Evolutionary conservation across 106 monocot genomes (phyloP).

Genomic region (Acorus gramineus): DNA sequence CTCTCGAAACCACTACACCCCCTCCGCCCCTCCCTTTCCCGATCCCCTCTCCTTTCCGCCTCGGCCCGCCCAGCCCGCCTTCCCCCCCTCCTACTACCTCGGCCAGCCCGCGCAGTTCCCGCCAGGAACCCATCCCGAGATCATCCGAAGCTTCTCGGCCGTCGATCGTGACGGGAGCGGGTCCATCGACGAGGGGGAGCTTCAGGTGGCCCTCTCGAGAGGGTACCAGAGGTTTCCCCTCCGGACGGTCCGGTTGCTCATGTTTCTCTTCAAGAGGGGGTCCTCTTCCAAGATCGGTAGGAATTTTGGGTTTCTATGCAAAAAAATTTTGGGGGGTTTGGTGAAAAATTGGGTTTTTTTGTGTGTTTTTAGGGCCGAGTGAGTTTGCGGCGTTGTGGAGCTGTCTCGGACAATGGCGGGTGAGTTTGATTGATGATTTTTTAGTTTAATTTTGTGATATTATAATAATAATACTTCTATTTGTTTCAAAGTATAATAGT

Average conservation of each 20-base stretch:
- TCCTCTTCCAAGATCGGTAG: conserved; percentile 38
- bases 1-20: too few relatives aligned
- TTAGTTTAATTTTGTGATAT: neutral
- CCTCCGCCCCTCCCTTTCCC: too few relatives aligned
- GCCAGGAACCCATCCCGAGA: conserved; percentile 43
- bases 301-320: neutral
- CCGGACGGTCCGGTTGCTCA: conserved; percentile 47
- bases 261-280: conserved; percentile 51
- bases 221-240: conserved; percentile 42
- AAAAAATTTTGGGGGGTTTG: neutral
- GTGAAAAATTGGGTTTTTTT: neutral
- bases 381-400: conserved; percentile 61
- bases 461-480: too few relatives aligned
- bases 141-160: conserved; percentile 48
- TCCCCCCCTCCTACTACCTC: conserved; percentile 3
- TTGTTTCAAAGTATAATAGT: too few relatives aligned
- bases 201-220: conserved; percentile 52
- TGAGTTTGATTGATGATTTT: conserved; percentile 9
- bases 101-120: conserved; percentile 22
- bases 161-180: conserved; percentile 74
- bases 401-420: conserved; percentile 65
- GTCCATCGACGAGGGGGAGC: conserved; percentile 58
- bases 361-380: conserved; percentile 31
- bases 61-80: neutral
- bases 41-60: neutral